These are phyloP conservation scores for Beta vulgaris DNA, from an alignment of 148 eudicot genomes.

Conservation along the genomic window DNA sequence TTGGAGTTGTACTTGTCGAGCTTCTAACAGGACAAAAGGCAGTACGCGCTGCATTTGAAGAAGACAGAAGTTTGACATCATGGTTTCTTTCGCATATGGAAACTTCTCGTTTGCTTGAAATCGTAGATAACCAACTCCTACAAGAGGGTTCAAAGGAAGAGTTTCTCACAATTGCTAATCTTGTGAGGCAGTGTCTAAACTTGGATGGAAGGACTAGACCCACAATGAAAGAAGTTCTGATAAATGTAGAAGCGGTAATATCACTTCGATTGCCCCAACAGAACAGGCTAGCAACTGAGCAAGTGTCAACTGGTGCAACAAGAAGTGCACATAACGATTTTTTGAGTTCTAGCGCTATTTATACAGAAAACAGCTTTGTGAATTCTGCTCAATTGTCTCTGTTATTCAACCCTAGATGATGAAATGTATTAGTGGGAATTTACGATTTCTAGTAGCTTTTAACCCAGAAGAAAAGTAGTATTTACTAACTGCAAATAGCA, in stretches of 20 bases:
- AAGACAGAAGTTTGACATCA: slow-evolving; percentile 21
- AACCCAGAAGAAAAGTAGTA: too few relatives aligned
- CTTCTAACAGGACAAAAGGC: slow-evolving; percentile 30
- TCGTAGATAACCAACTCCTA: slow-evolving; percentile 16
- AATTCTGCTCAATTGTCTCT: neutral
- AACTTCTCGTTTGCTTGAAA: slow-evolving; percentile 7
- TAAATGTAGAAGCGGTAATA: slow-evolving; percentile 16
- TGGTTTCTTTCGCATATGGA: slow-evolving; percentile 22
- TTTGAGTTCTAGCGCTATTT: neutral
- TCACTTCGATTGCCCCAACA: slow-evolving; percentile 15
- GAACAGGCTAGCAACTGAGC: slow-evolving; percentile 4
- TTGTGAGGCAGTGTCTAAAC: slow-evolving; percentile 25
- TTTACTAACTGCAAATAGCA: too few relatives aligned
- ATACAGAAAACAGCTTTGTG: neutral
- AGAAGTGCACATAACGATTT: neutral
- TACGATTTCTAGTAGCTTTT: too few relatives aligned
- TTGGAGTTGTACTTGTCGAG: slow-evolving; percentile 34
- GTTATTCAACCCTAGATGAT: slow-evolving; percentile 7
- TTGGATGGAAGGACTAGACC: slow-evolving; percentile 26
- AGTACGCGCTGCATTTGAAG: slow-evolving; percentile 16
- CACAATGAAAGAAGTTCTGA: slow-evolving; percentile 30
- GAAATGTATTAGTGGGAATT: too few relatives aligned
- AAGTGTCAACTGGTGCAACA: neutral
- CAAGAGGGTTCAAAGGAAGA: slow-evolving; percentile 25
- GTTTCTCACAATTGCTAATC: slow-evolving; percentile 14